phyloP scores from a whole-genome alignment of 352 stramenopile genomes.

The Saprolegnia parasitica region DNA sequence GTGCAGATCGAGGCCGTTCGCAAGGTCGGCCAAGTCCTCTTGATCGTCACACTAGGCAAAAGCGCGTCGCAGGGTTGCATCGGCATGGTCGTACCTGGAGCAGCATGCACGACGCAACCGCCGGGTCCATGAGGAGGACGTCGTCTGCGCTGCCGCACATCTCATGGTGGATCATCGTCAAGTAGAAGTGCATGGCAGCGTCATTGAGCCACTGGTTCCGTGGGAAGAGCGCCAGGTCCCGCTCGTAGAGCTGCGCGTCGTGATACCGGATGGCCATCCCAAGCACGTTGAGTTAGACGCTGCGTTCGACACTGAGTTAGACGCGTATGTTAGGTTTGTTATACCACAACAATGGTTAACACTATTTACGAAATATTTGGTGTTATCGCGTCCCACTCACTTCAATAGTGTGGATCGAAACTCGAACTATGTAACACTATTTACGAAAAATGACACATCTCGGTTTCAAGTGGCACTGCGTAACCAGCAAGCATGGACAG shows the following conservation, averaged over 20 bases:
- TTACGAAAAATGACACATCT: no score
- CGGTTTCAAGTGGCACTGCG: no score
- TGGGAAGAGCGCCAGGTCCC: conserved; percentile 67
- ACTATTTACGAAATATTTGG: no score
- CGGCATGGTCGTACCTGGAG: conserved; percentile 36
- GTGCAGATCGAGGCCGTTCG: conserved; percentile 38
- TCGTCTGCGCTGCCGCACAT: conserved; percentile 26
- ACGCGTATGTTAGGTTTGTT: no score
- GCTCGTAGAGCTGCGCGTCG: conserved; percentile 76
- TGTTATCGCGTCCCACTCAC: no score
- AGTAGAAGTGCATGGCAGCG: conserved; percentile 80
- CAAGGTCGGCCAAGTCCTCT: conserved; percentile 65
- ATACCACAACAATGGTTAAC: no score
- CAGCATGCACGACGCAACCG: conserved; percentile 73
- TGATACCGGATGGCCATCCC: conserved; percentile 39
- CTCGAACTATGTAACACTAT: no score
- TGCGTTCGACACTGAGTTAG: no score
- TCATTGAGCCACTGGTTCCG: conserved; percentile 72
- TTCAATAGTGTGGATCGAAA: no score
- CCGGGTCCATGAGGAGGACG: conserved; percentile 67
- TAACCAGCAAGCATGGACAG: no score
- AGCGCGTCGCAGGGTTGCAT: background rate
- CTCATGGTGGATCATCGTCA: conserved; percentile 58
- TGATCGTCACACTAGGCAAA: conserved; percentile 56
- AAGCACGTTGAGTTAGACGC: no score